Percentiles rank a stretch among this genome's conserved stretches.
These are phyloP conservation scores for Gentiana dahurica DNA, from an alignment of 257 asterid species.

Conservation along the genomic window DNA sequence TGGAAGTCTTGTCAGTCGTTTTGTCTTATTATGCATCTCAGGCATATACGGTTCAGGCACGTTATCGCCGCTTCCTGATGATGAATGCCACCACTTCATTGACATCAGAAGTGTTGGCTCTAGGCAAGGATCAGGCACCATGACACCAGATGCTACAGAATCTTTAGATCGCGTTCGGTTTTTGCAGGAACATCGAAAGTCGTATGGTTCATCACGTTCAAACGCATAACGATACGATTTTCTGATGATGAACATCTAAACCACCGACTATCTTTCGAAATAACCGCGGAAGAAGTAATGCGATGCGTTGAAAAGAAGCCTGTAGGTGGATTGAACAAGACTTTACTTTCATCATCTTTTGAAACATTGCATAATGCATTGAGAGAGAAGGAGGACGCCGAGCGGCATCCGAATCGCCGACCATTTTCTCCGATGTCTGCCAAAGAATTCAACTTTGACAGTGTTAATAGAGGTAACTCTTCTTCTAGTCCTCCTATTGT, in stretches of 20 bases:
- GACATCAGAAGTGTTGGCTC: conserved; percentile 55
- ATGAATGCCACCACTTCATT: conserved; percentile 54
- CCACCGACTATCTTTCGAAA: conserved; percentile 77
- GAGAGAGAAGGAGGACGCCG: conserved; percentile 26
- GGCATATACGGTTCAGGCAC: conserved; percentile 92
- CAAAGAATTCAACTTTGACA: conserved; percentile 75
- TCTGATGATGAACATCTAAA: conserved; percentile 27
- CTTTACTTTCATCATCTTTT: conserved; percentile 16
- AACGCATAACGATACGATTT: conserved; percentile 19
- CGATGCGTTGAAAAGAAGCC: too few species aligned
- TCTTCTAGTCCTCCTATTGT: conserved; percentile 33
- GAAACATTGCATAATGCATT: conserved; percentile 20
- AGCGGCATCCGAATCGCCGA: conserved; percentile 31
- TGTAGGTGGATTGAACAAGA: conserved; percentile 20
- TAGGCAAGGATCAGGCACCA: conserved; percentile 53
- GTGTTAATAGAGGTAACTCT: conserved; percentile 35
- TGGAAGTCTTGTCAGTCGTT: conserved; percentile 89
- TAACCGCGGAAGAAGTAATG: conserved; percentile 48
- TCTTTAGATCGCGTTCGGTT: conserved; percentile 20
- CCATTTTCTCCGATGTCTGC: conserved; percentile 71
- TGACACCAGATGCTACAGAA: conserved; percentile 55
- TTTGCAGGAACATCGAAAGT: conserved; percentile 33
- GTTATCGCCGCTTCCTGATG: conserved; percentile 73
- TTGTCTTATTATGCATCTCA: conserved; percentile 86
- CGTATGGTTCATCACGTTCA: conserved; percentile 34